These are phyloP conservation scores for Hyaloperonospora arabidopsidis DNA, from an alignment of 352 stramenopile species.

Conservation along the genomic window DNA sequence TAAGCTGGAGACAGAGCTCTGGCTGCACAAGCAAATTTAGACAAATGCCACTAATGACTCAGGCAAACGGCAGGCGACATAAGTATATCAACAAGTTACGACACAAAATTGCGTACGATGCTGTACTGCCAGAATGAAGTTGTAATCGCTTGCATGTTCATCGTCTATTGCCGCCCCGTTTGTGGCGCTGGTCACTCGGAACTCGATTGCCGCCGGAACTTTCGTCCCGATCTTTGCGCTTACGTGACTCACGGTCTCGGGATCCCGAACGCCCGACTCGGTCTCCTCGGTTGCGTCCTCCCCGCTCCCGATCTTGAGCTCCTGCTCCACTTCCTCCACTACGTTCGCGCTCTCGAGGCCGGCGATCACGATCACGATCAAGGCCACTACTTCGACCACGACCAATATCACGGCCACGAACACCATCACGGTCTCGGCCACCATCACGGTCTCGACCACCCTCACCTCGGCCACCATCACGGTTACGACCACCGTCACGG, in stretches of 20 bases:
- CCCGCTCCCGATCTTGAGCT: conserved; percentile 27
- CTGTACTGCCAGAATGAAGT: conserved; percentile 4
- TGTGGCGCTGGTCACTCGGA: conserved; percentile 25
- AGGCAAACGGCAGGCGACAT: neutral
- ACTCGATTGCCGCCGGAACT: conserved; percentile 25
- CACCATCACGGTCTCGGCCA: conserved; percentile 6
- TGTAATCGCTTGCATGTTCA: conserved; percentile 8
- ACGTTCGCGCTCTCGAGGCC: conserved; percentile 27
- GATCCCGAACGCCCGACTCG: conserved; percentile 36
- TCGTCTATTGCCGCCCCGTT: conserved; percentile 42
- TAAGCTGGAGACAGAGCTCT: conserved; percentile 77
- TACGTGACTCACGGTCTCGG: conserved; percentile 60
- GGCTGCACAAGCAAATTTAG: conserved; percentile 72
- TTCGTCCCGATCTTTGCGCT: conserved; percentile 54
- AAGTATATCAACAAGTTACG: too few species aligned
- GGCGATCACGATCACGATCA: conserved; percentile 25
- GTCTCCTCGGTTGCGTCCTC: conserved; percentile 27
- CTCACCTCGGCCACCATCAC: conserved; percentile 15
- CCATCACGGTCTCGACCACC: conserved; percentile 20
- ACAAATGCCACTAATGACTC: conserved; percentile 3
- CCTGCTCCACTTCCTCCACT: conserved; percentile 18
- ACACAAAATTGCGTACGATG: neutral
- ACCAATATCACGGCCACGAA: conserved; percentile 9
- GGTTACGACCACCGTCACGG: neutral
- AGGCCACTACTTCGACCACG: conserved; percentile 25